These are phyloP conservation scores for Luffa aegyptiaca DNA, from an alignment of 306 rosid species.

Conservation along the genomic window DNA sequence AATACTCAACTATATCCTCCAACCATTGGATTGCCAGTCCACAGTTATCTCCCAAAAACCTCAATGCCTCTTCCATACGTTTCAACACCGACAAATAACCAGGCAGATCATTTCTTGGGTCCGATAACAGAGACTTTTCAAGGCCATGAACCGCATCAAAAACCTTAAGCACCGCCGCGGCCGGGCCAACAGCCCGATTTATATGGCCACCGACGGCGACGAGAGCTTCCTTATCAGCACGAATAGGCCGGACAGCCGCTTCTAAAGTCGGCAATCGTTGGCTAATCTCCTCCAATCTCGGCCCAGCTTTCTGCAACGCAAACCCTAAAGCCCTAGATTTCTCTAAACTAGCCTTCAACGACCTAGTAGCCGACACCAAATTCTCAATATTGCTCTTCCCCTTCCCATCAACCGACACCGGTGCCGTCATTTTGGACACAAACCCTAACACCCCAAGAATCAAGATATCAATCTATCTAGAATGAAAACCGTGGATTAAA, in stretches of 20 bases:
- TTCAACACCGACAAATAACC: constrained; percentile 83
- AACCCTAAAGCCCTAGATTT: constrained; percentile 64
- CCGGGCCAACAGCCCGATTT: constrained; percentile 92
- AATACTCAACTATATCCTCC: constrained; percentile 96
- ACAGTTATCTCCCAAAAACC: constrained; percentile 75
- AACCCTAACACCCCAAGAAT: constrained; percentile 9
- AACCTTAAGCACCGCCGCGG: constrained; percentile 95
- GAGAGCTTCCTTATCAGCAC: constrained; percentile 82
- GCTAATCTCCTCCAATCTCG: constrained; percentile 63
- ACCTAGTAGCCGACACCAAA: constrained; percentile 55
- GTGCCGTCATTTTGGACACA: constrained; percentile 47
- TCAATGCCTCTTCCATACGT: constrained; percentile 90
- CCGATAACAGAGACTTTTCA: constrained; percentile 74
- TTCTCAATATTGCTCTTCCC: constrained; percentile 26
- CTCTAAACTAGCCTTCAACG: constrained; percentile 72
- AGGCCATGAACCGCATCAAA: constrained; percentile 98
- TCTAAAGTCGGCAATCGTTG: constrained; percentile 61
- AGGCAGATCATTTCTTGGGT: constrained; percentile 65
- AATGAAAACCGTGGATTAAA: constrained; percentile 10
- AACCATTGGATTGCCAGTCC: constrained; percentile 95
- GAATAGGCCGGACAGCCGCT: constrained; percentile 86
- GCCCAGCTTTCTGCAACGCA: constrained; percentile 71
- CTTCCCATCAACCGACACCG: constrained; percentile 27
- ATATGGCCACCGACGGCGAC: constrained; percentile 88
- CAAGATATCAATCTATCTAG: neutral